Conservation (phyloP, 1,284 basidiomycete genomes). For the Naganishia sp. region DNA sequence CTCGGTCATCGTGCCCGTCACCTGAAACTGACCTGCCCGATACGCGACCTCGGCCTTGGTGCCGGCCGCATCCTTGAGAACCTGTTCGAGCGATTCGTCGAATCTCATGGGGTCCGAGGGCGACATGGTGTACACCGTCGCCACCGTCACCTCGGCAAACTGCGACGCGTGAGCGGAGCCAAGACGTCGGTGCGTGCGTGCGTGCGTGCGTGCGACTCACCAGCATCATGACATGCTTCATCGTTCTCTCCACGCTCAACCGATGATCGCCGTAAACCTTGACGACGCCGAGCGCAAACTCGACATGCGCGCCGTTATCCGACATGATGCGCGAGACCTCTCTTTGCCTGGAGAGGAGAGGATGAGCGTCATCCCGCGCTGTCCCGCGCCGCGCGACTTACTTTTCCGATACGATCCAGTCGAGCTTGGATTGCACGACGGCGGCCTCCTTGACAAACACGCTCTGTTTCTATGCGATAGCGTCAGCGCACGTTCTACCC, state of each 20-base stretch:
- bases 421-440: conserved; percentile 91
- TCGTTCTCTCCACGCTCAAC: conserved; percentile 92
- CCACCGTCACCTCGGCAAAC: conserved; percentile 9
- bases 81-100: conserved; percentile 10
- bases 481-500: neutral
- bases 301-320: conserved; percentile 21
- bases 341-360: neutral
- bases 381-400: conserved; percentile 56
- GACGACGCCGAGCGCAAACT: conserved; percentile 69
- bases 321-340: conserved; percentile 71
- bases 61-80: neutral
- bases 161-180: neutral
- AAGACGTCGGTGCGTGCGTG: neutral
- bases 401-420: conserved; percentile 95
- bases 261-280: conserved; percentile 92
- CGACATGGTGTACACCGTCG: conserved; percentile 8
- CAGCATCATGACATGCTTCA: conserved; percentile 91
- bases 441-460: conserved; percentile 91
- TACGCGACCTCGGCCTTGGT: conserved; percentile 16
- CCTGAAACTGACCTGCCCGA: conserved; percentile 10
- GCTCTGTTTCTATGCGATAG: conserved; percentile 86
- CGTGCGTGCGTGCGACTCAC: conserved; percentile 61
- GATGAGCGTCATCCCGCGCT: conserved; percentile 88
- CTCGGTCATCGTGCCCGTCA: conserved; percentile 15
- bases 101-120: neutral